phyloP scores from a whole-genome alignment of 305 asterid species.

The Solanum hybrid region DNA sequence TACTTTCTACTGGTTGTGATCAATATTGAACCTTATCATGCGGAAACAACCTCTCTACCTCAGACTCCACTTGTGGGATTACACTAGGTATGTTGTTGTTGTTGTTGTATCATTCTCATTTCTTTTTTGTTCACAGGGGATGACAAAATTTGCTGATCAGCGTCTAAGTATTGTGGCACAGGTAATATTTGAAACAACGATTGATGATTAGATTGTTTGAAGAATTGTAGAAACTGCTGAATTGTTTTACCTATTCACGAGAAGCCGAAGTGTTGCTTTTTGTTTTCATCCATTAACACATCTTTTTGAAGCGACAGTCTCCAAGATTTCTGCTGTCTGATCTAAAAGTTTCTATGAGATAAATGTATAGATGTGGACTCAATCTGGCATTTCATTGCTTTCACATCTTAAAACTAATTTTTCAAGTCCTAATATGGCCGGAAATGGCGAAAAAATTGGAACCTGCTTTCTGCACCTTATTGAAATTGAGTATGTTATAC shows the following conservation, averaged over 20 bases:
- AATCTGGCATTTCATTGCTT: background rate
- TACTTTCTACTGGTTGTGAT: background rate
- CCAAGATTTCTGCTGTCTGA: background rate
- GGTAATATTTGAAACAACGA: slow-evolving; percentile 25
- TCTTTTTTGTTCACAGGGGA: slow-evolving; percentile 24
- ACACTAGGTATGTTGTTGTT: background rate
- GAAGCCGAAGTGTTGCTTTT: background rate
- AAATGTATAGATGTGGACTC: background rate
- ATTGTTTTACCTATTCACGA: background rate
- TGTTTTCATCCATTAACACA: background rate
- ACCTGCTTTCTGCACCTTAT: background rate
- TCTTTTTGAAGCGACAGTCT: background rate
- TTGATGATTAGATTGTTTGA: background rate
- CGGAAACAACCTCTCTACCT: no score
- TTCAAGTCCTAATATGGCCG: background rate
- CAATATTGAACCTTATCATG: background rate
- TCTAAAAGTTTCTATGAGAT: background rate
- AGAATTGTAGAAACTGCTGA: background rate
- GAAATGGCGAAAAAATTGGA: background rate
- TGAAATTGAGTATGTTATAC: background rate
- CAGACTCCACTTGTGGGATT: no score
- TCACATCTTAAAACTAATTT: background rate
- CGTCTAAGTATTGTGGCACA: slow-evolving; percentile 21
- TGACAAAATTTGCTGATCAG: slow-evolving; percentile 22
- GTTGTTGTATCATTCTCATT: background rate